Percentiles rank a stretch among this genome's conserved stretches.
phyloP scores from a whole-genome alignment of 352 stramenopile species.

The Globisporangium takayamanum region DNA sequence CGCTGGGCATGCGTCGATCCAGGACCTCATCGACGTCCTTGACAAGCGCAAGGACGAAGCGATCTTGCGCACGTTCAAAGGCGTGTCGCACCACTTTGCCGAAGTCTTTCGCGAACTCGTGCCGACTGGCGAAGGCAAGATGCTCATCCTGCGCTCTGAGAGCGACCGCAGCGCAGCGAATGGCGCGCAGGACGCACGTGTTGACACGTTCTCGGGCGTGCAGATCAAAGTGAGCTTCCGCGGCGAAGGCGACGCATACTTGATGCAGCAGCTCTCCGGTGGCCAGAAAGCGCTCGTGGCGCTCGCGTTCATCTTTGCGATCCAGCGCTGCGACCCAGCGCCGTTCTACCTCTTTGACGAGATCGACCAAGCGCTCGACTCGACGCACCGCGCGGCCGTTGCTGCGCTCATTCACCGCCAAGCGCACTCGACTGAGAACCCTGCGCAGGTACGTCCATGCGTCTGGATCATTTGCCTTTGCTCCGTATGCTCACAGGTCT shows the following conservation, averaged over 20 bases:
- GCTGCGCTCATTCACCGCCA: constrained; percentile 96
- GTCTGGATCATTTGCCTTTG: constrained; percentile 5
- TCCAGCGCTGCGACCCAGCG: constrained; percentile 97
- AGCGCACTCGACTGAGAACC: constrained; percentile 91
- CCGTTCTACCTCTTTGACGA: constrained; percentile 99
- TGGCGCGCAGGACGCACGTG: constrained; percentile 27
- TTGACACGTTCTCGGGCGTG: constrained; percentile 96
- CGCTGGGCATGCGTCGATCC: constrained; percentile 86
- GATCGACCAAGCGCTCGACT: constrained; percentile 99
- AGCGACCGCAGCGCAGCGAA: constrained; percentile 17
- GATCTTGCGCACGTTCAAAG: constrained; percentile 98
- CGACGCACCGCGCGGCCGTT: constrained; percentile 95
- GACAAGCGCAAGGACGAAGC: constrained; percentile 98
- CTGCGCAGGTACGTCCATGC: constrained; percentile 85
- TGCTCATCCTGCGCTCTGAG: constrained; percentile 94
- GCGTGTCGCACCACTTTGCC: constrained; percentile 96
- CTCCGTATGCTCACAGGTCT: neutral
- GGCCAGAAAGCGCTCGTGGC: constrained; percentile 99
- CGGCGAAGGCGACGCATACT: constrained; percentile 92
- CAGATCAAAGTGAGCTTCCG: constrained; percentile 98
- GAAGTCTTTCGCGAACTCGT: constrained; percentile 98
- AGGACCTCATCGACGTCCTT: constrained; percentile 85
- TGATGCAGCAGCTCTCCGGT: constrained; percentile 98
- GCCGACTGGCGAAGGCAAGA: constrained; percentile 93
- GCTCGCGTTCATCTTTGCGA: constrained; percentile 99